These are phyloP conservation scores for Penicillium angulare DNA, from an alignment of 495 filamentous ascomycete species.

Conservation along the genomic window DNA sequence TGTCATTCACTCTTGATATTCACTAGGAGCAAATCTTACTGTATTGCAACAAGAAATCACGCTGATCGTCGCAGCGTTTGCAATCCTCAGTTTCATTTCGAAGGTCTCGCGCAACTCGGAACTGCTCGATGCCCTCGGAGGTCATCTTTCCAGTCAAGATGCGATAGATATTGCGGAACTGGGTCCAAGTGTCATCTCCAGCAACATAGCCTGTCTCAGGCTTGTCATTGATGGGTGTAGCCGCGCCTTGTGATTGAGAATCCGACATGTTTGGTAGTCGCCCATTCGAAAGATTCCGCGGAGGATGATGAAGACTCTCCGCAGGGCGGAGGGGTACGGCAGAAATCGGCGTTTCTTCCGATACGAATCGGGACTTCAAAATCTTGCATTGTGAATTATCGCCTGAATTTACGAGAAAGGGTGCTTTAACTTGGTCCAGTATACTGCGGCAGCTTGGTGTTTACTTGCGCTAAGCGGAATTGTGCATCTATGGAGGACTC, in stretches of 20 bases:
- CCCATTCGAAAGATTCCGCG: not conserved
- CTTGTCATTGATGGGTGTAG: slow-evolving; percentile 20
- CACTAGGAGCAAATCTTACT: slow-evolving; percentile 40
- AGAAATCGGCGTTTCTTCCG: slow-evolving; percentile 20
- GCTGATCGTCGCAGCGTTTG: slow-evolving; percentile 70
- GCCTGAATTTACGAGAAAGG: not conserved
- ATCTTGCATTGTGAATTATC: not conserved
- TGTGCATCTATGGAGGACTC: slow-evolving; percentile 23
- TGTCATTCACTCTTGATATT: not conserved
- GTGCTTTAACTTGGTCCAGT: not conserved
- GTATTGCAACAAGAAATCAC: slow-evolving; percentile 76
- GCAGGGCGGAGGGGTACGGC: slow-evolving; percentile 32
- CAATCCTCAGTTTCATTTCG: slow-evolving; percentile 70
- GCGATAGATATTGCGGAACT: slow-evolving; percentile 79
- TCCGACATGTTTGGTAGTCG: slow-evolving; percentile 31
- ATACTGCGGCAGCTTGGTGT: not conserved
- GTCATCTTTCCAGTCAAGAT: slow-evolving; percentile 71
- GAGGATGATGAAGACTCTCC: slow-evolving; percentile 26
- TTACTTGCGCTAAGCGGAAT: not conserved
- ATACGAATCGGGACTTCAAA: slow-evolving; percentile 2
- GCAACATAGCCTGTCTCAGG: slow-evolving; percentile 40
- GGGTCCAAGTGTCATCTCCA: slow-evolving; percentile 62
- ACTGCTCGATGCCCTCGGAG: slow-evolving; percentile 64
- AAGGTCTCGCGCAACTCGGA: slow-evolving; percentile 65
- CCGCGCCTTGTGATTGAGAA: slow-evolving; percentile 24